Base-by-base conservation (phyloP, 768 basidiomycete genomes). In the Rhodotorula kratochvilovae region DNA sequence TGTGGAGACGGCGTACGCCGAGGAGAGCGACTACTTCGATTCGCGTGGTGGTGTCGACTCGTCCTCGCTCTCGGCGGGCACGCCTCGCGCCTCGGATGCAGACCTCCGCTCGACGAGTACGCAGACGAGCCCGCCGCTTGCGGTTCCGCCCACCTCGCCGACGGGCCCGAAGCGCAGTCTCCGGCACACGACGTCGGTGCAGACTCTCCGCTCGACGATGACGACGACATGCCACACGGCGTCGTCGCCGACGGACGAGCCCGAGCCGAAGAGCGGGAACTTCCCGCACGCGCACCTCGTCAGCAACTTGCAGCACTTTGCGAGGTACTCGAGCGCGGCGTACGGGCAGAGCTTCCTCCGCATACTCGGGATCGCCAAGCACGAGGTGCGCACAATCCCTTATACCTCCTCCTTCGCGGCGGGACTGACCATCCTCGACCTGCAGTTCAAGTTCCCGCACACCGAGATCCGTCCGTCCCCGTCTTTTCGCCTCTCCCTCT, bases 241-340 rank as follows among this genome's bases (percentile, higher is more conserved):
- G n/a, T 59, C 58, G 12, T 19, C 23, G n/a, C 58, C 58, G 17
- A 43, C n/a, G 3, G 67, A 54, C 48, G 71, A 68, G 33, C 43
- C 53, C n/a, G 68, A 73, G 42, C 72, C 63, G 10, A 29, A 67
- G 61, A 29, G 35, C 25, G 39, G 50, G 31, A 43, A 68, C 13
- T 75, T 71, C 17, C 70, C 74, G 11, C 60, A 31, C 13, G 31
- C 35, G 5, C 70, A 75, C 31, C 51, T 71, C 43, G 62, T 80
- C 42, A 59, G 67, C 48, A 81, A 81, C 63, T 66, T 81, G 13
- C 79, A 80, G 59, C 73, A 77, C 16, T 81, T 79, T 59, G 81
- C 81, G 77, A 58, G 77, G 31, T 81, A 79, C 62, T 61, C 65
- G 31, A 68, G 57, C 25, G 76, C 73, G 5, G 70, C 73, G 42